phyloP scores from a whole-genome alignment of 257 asterid species.

The Hygrophila difformis region DNA sequence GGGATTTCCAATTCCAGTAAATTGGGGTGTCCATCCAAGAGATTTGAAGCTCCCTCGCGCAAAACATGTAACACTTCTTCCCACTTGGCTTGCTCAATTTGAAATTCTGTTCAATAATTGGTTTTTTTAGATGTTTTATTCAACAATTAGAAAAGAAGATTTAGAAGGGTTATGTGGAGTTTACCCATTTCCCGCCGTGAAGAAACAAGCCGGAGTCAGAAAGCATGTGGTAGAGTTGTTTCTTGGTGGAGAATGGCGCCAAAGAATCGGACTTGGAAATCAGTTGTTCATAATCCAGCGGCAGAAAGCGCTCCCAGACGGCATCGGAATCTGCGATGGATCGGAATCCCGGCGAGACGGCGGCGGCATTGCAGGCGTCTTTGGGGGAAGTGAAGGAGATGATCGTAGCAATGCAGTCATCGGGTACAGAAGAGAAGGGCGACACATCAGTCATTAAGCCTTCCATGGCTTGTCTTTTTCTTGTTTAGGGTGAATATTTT shows the following conservation, averaged over 20 bases:
- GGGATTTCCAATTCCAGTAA: not conserved
- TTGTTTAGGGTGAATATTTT: no score
- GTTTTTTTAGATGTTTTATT: no score
- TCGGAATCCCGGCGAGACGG: slow-evolving; percentile 18
- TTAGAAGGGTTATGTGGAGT: no score
- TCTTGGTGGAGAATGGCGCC: not conserved
- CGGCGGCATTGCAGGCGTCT: slow-evolving; percentile 27
- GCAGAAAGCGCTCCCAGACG: slow-evolving; percentile 29
- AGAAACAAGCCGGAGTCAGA: no score
- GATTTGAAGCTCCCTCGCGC: not conserved
- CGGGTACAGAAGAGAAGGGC: no score
- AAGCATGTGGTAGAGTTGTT: no score
- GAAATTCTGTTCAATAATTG: no score
- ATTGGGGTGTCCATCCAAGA: not conserved
- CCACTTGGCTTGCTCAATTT: not conserved
- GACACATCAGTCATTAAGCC: no score
- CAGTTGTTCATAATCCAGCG: slow-evolving; percentile 18
- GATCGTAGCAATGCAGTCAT: slow-evolving; percentile 25
- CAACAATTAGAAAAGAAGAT: no score
- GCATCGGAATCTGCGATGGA: slow-evolving; percentile 22
- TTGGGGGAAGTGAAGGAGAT: slow-evolving; percentile 25
- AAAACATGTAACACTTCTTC: not conserved
- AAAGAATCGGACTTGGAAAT: slow-evolving; percentile 14
- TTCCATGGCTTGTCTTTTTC: no score
- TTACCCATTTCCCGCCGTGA: no score